These are phyloP conservation scores for Venustampulla echinocandica DNA, from an alignment of 495 filamentous ascomycete species.

Conservation along the genomic window DNA sequence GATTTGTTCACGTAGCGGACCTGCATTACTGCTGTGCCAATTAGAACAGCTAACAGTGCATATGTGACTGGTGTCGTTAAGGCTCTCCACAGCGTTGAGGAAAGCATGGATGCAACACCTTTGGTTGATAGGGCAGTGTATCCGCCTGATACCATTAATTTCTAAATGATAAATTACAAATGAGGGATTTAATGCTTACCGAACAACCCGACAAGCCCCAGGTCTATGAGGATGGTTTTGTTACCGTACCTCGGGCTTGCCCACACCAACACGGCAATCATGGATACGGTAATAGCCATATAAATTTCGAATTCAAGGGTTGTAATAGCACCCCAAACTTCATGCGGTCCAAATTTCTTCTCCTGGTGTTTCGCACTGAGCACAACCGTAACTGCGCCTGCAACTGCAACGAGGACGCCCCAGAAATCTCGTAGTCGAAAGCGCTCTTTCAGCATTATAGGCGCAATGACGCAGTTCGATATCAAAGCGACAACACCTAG, in stretches of 20 bases:
- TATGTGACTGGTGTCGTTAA: conserved; percentile 91
- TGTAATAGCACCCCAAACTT: conserved; percentile 84
- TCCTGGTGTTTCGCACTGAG: conserved; percentile 85
- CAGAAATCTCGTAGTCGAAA: conserved; percentile 81
- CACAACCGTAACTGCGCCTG: conserved; percentile 86
- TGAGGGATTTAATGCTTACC: conserved; percentile 48
- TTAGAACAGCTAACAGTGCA: conserved; percentile 63
- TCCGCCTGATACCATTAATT: conserved; percentile 56
- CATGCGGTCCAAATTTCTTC: conserved; percentile 80
- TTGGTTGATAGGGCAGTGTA: conserved; percentile 96
- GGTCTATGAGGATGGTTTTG: conserved; percentile 81
- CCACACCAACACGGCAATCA: conserved; percentile 72
- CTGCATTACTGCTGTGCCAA: conserved; percentile 84
- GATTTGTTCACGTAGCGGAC: conserved; percentile 94
- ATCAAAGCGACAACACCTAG: conserved; percentile 90
- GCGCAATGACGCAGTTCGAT: conserved; percentile 93
- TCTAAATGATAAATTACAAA: conserved; percentile 18
- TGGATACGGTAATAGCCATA: conserved; percentile 58
- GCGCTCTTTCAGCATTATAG: conserved; percentile 79
- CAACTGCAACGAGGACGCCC: conserved; percentile 77
- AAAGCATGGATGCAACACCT: conserved; percentile 88
- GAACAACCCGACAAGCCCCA: conserved; percentile 86
- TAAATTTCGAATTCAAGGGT: conserved; percentile 89
- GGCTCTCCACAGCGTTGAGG: conserved; percentile 74
- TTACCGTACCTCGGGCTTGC: conserved; percentile 74